Evolutionary conservation across 2,329 filamentous ascomycete species (phyloP).

Genomic region (Apiospora malaysiana): DNA sequence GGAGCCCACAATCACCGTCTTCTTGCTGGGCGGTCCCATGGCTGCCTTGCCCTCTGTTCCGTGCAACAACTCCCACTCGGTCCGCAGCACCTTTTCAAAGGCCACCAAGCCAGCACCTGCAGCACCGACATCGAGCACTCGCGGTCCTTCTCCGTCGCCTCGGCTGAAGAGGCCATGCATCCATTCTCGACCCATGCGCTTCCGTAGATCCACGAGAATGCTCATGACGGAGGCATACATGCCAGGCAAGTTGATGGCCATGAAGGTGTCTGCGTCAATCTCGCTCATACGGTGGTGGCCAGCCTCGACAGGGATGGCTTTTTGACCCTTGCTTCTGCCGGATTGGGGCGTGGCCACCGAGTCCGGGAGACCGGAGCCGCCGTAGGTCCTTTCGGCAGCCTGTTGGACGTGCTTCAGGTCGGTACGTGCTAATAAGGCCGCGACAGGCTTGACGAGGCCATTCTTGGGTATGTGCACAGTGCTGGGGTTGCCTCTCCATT

Average conservation of each 20-base stretch:
- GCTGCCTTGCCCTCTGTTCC: slow-evolving; percentile 47
- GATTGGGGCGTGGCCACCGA: slow-evolving; percentile 73
- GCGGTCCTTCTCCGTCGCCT: slow-evolving; percentile 60
- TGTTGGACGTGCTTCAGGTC: slow-evolving; percentile 77
- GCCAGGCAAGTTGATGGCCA: slow-evolving; percentile 72
- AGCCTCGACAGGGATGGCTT: slow-evolving; percentile 68
- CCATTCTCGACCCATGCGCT: slow-evolving; percentile 75
- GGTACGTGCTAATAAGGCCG: slow-evolving; percentile 68
- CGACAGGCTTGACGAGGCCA: slow-evolving; percentile 73
- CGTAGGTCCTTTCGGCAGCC: slow-evolving; percentile 76
- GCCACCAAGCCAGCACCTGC: slow-evolving; percentile 76
- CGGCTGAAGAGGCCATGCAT: slow-evolving; percentile 66
- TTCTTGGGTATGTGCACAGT: slow-evolving; percentile 77
- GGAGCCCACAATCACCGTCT: slow-evolving; percentile 81
- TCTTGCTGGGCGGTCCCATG: slow-evolving; percentile 67
- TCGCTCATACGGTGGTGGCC: slow-evolving; percentile 71
- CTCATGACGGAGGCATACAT: slow-evolving; percentile 73
- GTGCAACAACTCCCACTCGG: slow-evolving; percentile 79
- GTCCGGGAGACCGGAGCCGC: slow-evolving; percentile 76
- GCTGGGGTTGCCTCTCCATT: slow-evolving; percentile 73
- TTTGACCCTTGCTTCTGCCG: slow-evolving; percentile 62
- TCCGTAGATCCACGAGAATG: slow-evolving; percentile 74
- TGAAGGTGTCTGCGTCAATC: slow-evolving; percentile 76
- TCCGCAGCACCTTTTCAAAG: slow-evolving; percentile 77
- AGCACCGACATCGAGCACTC: slow-evolving; percentile 76